Evolutionary conservation across 148 eudicot species (phyloP), one percentile per base, ranked within the genome.

Genomic region (Rhododendron vialii): DNA sequence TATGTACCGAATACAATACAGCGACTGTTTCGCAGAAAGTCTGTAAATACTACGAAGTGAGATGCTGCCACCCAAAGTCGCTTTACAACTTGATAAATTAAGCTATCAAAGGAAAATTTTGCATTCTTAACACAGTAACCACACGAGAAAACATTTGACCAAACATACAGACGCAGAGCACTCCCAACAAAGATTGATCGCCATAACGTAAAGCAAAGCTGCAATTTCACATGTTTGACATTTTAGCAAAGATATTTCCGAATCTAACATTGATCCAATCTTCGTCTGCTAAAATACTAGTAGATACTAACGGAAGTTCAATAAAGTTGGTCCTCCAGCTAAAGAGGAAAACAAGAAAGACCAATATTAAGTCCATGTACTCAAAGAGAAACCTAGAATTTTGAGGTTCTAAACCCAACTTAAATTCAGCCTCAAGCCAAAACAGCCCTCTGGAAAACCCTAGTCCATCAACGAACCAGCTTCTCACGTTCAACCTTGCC

Each of bases 401-500:
- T 22, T 30, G 81, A 2, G 83, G 86, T 71, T 84, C 86, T 76
- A 84, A 53, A 84, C 35, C 85, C 45, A 89, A 84, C 50, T 79
- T 79, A 73, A 89, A 59, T 75, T 82, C 85, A 81, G 87, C 86
- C 84, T 75, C 86, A 79, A 81, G 61, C 82, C 69, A 81, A 86
- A 76, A 78, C 47, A 82, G 73, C 36, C 84, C 59, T 22, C 9
- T 22, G 43, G 26, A 61, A 84, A 84, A 80, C 69, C 57, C 65
- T 71, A 76, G 75, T 74, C 85, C 86, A 51, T 85, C 81, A 79
- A 33, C 75, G 50, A 84, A 87, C 82, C 88, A 55, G 91, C 89
- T 82, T 73, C 83, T 84, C 84, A 81, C 30, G 87, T 74, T 78
- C 78, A 84, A 43, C 71, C 63, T 73, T 28, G 84, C 24, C 86